Evolutionary conservation across 768 basidiomycete species (phyloP), one percentile per base, ranked within the genome.

Genomic region (Tephrocybe sp.): DNA sequence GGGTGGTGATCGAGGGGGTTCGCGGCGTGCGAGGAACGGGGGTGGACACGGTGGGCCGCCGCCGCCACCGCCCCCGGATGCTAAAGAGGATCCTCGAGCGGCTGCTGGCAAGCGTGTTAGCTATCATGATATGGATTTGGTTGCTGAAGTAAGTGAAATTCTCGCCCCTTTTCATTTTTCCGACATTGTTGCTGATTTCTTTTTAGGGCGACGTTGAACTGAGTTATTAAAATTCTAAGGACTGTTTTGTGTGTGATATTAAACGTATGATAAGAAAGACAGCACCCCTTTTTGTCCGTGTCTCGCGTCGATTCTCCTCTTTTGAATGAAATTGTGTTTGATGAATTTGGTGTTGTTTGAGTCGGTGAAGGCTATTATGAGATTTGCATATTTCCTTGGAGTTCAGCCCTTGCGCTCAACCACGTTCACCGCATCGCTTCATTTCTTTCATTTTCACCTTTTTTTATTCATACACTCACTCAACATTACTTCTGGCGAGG

Each of bases 111-210:
- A 84, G 69, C 82, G 90, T 67, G 83, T 97, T 47, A 93, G 90
- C 70, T 97, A 97, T 63, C 86, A 92, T 64, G 94, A 97, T 69
- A 90, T 97, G 84, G 94, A 97, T 72, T 73, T 88, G 65, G 90
- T 92, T 57, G 89, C 91, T 23, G 89, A 89, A 76, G 84, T 78
- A 46, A 37, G 60, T 57, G 34, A 38, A 30, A 6, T 19, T 53
- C 50, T 48, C 50, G 53, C 47, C 46, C 40, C 44, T n/a, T 41
- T 50, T 25, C 33, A 18, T 15, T 16, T 37, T 37, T 27, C 50
- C 3, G 16, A 38, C 3, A 3, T n/a, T 12, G 18, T n/a, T 38
- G 37, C 18, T 38, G 18, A 29, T 38, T 18, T 40, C 18, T 24
- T 43, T 33, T 49, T 54, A 77, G 76, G 86, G 79, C 31, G 85